Base-by-base conservation (phyloP, 2,329 filamentous ascomycete species). In the Arthrobotrys sphaeroides region DNA sequence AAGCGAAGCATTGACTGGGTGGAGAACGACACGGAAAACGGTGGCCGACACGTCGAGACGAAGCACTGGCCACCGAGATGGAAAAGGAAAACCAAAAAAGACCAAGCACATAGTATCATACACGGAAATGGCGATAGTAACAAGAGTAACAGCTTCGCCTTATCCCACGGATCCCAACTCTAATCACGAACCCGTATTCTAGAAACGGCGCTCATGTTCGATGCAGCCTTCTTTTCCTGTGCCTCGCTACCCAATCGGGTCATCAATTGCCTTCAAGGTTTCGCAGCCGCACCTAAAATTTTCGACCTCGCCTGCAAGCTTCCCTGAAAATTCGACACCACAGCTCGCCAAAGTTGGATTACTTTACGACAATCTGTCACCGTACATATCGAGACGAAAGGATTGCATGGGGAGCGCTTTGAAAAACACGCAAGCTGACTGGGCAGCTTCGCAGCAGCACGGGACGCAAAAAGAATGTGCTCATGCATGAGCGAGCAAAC, bases 341-440 rank as follows among this genome's bases (percentile, higher is more conserved):
- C 79, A 74, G 73, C 78, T 51, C 65, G 78, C 77, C 61, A 82
- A 81, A 57, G 80, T 82, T 49, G 81, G 80, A 16, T 82, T 28
- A 78, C 82, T 47, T 53, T 45, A 36, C 31, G 28, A 24, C 45
- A 51, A 51, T 47, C 10, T 47, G 43, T 22, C 18, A 55, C 38
- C 7, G 22, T 38, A 55, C 16, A 7, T 38, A n/a, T 55, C 51
- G 51, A 55, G 51, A 55, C 51, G 51, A 55, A 45, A 43, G 55
- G 55, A 60, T 60, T 28, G 16, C 33, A 12, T 26, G 16, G 43
- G n/a, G 12, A 10, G 18, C 7, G 16, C 12, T 28, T 18, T 16
- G n/a, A n/a, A n/a, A 28, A 18, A 28, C 43, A 18, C 9, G 43
- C 3, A 28, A 18, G 12, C 43, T 13, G n/a, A 13, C 6, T 20